phyloP scores from a whole-genome alignment of 345 rosid genomes.

The Sonneratia alba region DNA sequence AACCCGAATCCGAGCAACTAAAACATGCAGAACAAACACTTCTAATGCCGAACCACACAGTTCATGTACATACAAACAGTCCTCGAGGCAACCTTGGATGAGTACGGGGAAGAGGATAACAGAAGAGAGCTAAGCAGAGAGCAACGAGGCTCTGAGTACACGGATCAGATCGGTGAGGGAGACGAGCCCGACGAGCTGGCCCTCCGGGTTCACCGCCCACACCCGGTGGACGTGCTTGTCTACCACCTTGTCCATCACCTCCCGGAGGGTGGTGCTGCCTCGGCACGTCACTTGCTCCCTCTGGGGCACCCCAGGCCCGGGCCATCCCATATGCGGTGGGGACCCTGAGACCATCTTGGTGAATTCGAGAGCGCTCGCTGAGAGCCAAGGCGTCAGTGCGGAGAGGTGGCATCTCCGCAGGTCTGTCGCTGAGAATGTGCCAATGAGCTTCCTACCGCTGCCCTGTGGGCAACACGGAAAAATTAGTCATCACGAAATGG shows the following conservation, averaged over 20 bases:
- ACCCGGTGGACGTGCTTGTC: slow-evolving; percentile 62
- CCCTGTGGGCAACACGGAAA: slow-evolving; percentile 33
- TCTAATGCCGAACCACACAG: neutral
- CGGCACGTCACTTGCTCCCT: slow-evolving; percentile 48
- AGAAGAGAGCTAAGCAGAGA: slow-evolving; percentile 3
- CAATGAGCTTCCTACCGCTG: slow-evolving; percentile 46
- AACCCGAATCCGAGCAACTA: too few species aligned
- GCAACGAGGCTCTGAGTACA: slow-evolving; percentile 35
- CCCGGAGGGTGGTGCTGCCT: slow-evolving; percentile 28
- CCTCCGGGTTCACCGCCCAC: slow-evolving; percentile 56
- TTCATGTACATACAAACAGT: neutral
- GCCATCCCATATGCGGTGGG: neutral
- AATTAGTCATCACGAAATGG: neutral
- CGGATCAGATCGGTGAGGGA: slow-evolving; percentile 61
- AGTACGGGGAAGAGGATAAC: neutral
- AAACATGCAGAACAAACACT: too few species aligned
- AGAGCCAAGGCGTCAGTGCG: slow-evolving; percentile 49
- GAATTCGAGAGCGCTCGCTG: slow-evolving; percentile 44
- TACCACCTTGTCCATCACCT: slow-evolving; percentile 51
- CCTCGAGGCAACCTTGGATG: neutral
- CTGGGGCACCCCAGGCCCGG: neutral
- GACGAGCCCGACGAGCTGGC: slow-evolving; percentile 38
- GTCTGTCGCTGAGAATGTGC: slow-evolving; percentile 81
- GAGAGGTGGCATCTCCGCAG: slow-evolving; percentile 56
- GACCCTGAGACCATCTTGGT: slow-evolving; percentile 30